A percentile compares a stretch with the other conserved stretches of the same genome.
phyloP scores from a whole-genome alignment of 106 monocot genomes.

The Allium cepa region DNA sequence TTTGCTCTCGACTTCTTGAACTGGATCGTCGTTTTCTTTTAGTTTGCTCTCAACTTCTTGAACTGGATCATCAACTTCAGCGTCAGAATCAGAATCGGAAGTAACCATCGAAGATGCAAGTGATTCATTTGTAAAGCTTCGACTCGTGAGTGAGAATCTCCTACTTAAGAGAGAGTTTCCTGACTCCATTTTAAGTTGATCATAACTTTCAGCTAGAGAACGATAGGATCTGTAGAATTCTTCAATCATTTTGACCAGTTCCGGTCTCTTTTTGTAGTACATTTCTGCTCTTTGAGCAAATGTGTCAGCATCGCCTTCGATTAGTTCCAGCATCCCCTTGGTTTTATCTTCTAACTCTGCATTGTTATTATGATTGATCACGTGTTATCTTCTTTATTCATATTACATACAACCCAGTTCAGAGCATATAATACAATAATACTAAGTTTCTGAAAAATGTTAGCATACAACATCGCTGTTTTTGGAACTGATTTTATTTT shows the following conservation, averaged over 20 bases:
- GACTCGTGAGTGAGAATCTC: constrained; percentile 9
- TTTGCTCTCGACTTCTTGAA: constrained; percentile 27
- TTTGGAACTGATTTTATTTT: no score
- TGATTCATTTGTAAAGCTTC: not conserved
- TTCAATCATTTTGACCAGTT: constrained; percentile 59
- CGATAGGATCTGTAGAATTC: constrained; percentile 67
- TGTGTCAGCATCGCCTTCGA: constrained; percentile 72
- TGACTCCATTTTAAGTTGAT: constrained; percentile 34
- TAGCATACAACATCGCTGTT: no score
- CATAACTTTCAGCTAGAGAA: constrained; percentile 57
- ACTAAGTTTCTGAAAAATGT: no score
- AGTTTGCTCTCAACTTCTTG: constrained; percentile 22
- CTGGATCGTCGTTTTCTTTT: constrained; percentile 43
- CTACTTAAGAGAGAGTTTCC: constrained; percentile 7
- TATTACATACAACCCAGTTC: not conserved
- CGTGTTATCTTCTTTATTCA: no score
- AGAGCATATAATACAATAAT: no score
- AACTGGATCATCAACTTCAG: constrained; percentile 69
- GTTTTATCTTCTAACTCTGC: constrained; percentile 74
- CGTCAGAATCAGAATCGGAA: not conserved
- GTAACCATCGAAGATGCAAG: not conserved
- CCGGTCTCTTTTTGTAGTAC: constrained; percentile 84
- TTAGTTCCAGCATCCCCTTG: constrained; percentile 53
- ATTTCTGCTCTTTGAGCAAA: constrained; percentile 71
- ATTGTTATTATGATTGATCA: not conserved